Evolutionary conservation across 1,284 basidiomycete genomes (phyloP).

Genomic region (Singerocomus rubriflavus): DNA sequence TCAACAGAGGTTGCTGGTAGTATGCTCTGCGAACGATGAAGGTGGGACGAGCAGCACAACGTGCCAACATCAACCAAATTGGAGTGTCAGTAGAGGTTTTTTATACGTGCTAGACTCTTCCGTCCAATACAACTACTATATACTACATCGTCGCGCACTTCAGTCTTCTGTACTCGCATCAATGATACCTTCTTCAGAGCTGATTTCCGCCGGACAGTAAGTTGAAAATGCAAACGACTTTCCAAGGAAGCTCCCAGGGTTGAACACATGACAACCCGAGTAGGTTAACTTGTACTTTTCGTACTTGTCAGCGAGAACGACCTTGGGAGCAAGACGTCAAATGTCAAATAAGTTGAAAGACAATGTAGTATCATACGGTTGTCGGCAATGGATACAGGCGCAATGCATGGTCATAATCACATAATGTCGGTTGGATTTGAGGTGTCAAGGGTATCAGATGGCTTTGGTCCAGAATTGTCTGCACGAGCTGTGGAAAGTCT

Average conservation of each 20-base stretch:
- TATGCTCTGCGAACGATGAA: conserved; percentile 7
- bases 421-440: conserved; percentile 82
- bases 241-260: conserved; percentile 88
- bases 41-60: conserved; percentile 14
- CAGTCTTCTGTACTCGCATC: conserved; percentile 37
- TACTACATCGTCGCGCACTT: background rate
- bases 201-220: conserved; percentile 75
- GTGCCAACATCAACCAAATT: conserved; percentile 24
- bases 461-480: conserved; percentile 89
- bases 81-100: background rate
- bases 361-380: conserved; percentile 48
- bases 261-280: conserved; percentile 98
- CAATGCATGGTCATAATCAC: conserved; percentile 91
- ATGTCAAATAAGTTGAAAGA: background rate
- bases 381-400: conserved; percentile 95
- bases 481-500: conserved; percentile 67
- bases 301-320: conserved; percentile 96
- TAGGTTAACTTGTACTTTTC: conserved; percentile 97
- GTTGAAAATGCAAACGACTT: conserved; percentile 83
- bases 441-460: conserved; percentile 86
- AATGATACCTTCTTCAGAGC: conserved; percentile 67
- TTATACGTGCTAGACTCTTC: background rate
- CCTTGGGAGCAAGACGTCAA: conserved; percentile 42
- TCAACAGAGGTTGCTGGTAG: conserved; percentile 5
- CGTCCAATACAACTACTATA: background rate